These are phyloP conservation scores for Pichia cephalocereana DNA, from an alignment of 805 yeast genomes.

Conservation along the genomic window DNA sequence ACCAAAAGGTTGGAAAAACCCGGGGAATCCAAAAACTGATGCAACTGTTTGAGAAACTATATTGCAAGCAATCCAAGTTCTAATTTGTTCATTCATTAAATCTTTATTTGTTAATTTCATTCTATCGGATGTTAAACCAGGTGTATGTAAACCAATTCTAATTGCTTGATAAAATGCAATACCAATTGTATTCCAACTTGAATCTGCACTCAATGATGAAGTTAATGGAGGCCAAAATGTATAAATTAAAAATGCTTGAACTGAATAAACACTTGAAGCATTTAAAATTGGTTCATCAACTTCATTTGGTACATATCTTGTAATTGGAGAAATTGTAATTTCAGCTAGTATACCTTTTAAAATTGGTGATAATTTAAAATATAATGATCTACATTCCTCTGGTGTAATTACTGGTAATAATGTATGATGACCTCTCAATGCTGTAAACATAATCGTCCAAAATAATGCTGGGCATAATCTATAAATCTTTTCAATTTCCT, in stretches of 20 bases:
- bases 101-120: slow-evolving; percentile 35
- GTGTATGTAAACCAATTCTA: slow-evolving; percentile 82
- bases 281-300: slow-evolving; percentile 75
- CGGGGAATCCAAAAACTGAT: slow-evolving; percentile 89
- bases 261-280: slow-evolving; percentile 86
- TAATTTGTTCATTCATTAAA: slow-evolving; percentile 63
- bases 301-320: slow-evolving; percentile 71
- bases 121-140: slow-evolving; percentile 48
- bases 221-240: slow-evolving; percentile 96
- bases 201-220: slow-evolving; percentile 88
- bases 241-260: slow-evolving; percentile 82
- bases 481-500: slow-evolving; percentile 77
- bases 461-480: slow-evolving; percentile 78
- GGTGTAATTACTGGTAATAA: slow-evolving; percentile 14
- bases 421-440: slow-evolving; percentile 54
- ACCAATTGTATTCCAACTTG: slow-evolving; percentile 93
- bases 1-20: slow-evolving; percentile 78
- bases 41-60: slow-evolving; percentile 85
- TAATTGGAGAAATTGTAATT: slow-evolving; percentile 82
- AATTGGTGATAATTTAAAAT: slow-evolving; percentile 54
- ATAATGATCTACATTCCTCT: slow-evolving; percentile 29
- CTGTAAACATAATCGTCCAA: slow-evolving; percentile 88
- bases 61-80: slow-evolving; percentile 93
- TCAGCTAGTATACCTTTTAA: slow-evolving; percentile 77
- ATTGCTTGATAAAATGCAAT: slow-evolving; percentile 90